Evolutionary conservation across 305 asterid genomes (phyloP), one percentile per base, ranked within the genome.

Genomic region (Rubia balearica): DNA sequence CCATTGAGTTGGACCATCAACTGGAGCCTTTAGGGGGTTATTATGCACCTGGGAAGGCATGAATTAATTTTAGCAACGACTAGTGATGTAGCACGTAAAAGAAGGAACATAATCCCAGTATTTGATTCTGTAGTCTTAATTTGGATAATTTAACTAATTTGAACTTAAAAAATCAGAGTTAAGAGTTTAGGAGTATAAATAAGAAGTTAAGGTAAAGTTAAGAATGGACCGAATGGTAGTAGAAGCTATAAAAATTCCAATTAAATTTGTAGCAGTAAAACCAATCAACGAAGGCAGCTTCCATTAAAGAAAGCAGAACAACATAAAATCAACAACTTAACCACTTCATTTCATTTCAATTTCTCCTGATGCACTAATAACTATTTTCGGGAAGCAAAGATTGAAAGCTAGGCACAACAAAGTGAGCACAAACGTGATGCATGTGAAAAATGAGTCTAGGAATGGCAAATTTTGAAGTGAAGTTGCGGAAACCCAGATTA

Each of bases 1-100:
- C 92, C 96, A 89, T 75, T 89, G 96, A 66, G 96, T 89, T 78
- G 96, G 96, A 69, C 92, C 96, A 84, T 89, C 96, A 67, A 89
- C 96, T 53, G 92, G 92, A 84, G 96, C 96, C 46, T 74, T 87
- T 78, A 82, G 73, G 16, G 92, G 92, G 72, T 87, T 83, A 77
- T 87, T 84, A 76, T 88, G 96, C 80, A 89, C 96, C 96, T 88
- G 71, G 17, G 22, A 17, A 77, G 51, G 56, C 71, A 70, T 14
- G 11, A 70, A 21, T 19, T 45, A 38, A 22, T 22, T 22, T 43
- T 21, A 7, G 19, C 21, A 19, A 56, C 19, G 64, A 70, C 12
- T 42, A 42, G 11, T 11, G 19, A 62, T 62, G 48, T n/a, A 17
- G 67, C 13, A 16, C 7, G 48, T 16, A 17, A 33, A 61, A 8